Base-by-base conservation (phyloP, 169 alveolate species). In the Plasmodium chabaudi region DNA sequence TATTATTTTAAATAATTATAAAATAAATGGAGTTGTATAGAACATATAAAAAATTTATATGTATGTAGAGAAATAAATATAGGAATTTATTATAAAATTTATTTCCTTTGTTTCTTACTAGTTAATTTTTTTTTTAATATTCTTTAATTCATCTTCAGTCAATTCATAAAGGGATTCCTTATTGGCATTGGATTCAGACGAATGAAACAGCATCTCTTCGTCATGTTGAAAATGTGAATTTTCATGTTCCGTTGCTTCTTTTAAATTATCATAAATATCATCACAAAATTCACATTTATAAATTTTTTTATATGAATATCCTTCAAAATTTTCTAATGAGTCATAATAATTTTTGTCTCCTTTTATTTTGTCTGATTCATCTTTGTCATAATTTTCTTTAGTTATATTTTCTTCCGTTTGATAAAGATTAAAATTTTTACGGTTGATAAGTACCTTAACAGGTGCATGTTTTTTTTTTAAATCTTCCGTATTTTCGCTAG, bases 221-320 rank as follows among this genome's bases (percentile, higher is more conserved):
- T 82, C 90, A 21, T 70, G 21, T 9, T 53, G 72, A 46, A 86
- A 86, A 53, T 86, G 91, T 0, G 86, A 57, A 70, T 53, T 86
- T 57, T 86, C 91, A 56, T 86, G 91, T 57, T 49, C 56, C 51
- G 60, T 70, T 15, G 87, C 91, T 64, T 86, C 91, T 44, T 17
- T 61, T 6, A 86, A 12, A 23, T 70, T 64, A 17, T 63, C 91
- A 47, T 53, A 86, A 63, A 86, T 53, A 47, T 71, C 47, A 34
- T 86, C 87, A n/a, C 91, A 86, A 51, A 42, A 86, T 21, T 86
- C 91, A 60, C 91, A 86, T 65, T 86, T 86, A 17, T 59, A 86
- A 12, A 86, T 70, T 72, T 86, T 68, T 47, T 86, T 86, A 73
- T 86, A 86, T 0, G 91, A 69, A 51, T 56, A 86, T 1, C 91